Evolutionary conservation across 1,284 basidiomycete species (phyloP), one percentile per base, ranked within the genome.

Genomic region (Microstroma glucosiphilum): DNA sequence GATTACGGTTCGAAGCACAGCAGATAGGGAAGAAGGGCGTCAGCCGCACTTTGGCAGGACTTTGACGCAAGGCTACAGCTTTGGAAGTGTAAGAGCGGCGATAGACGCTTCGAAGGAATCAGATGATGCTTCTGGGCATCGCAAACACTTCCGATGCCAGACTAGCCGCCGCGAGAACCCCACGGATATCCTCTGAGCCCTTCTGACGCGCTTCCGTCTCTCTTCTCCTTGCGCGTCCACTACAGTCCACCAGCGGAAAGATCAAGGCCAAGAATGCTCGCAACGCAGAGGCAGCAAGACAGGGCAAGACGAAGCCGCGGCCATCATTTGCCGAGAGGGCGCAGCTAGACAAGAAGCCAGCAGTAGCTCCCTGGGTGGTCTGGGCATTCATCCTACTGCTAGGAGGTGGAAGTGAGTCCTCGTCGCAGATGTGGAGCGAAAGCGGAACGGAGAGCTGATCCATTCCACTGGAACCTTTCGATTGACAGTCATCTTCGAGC

Each of bases 211-310:
- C 30, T 9, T 37, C 30, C 30, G 3, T 12, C 43, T 21, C 43
- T 21, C 17, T 12, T 21, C 21, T 48, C 43, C 43, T 12, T 12
- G 4, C 12, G 4, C 43, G 17, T 3, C 43, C 15, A 4, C 43
- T 21, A 48, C 43, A 54, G 51, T 54, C 51, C n/a, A 26, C 51
- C 19, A 26, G 21, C 51, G 51, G 17, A 19, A 54, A 54, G 21
- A 54, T 54, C 51, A 19, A 25, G 13, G 51, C 51, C 51, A 54
- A 54, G 51, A 54, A 54, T 25, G 51, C 51, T 7, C 51, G 51
- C 51, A 54, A 54, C 51, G 51, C 51, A 21, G 51, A 54, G 51
- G 51, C 51, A 13, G 21, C n/a, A 23, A 19, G 51, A 6, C 51
- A 26, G 6, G 51, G 51, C 21, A 21, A 54, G 51, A 54, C 51